These are phyloP conservation scores for Hordeum vulgare DNA, from an alignment of 176 grass and related monocot species.

Conservation along the genomic window DNA sequence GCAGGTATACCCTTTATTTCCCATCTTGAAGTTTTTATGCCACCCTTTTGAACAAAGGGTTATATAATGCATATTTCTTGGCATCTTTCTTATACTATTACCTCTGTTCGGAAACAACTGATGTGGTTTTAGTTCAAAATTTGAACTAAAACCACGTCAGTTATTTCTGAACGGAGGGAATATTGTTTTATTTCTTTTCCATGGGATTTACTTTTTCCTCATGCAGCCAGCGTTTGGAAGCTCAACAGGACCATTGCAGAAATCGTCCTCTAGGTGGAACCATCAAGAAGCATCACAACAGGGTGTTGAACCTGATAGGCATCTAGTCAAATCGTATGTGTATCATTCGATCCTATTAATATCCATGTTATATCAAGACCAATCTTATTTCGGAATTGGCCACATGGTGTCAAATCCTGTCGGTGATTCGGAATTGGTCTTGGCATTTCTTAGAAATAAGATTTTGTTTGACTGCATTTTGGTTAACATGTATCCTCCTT, in stretches of 20 bases:
- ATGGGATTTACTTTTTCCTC: background rate
- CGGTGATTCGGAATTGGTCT: background rate
- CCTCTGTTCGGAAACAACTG: no score
- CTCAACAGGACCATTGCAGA: slow-evolving; percentile 25
- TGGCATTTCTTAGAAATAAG: slow-evolving; percentile 4
- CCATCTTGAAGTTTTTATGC: background rate
- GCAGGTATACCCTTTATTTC: slow-evolving; percentile 45
- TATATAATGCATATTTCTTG: background rate
- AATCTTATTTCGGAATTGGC: no score
- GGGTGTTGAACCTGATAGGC: slow-evolving; percentile 20
- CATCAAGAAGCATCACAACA: slow-evolving; percentile 16
- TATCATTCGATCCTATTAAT: background rate
- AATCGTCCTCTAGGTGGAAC: background rate
- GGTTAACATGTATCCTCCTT: background rate
- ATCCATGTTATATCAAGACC: background rate
- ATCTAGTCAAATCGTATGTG: slow-evolving; percentile 44
- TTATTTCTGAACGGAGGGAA: no score
- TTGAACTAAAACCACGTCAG: no score
- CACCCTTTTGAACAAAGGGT: background rate
- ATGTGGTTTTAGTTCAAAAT: no score
- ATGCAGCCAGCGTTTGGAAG: slow-evolving; percentile 21
- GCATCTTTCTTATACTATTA: background rate
- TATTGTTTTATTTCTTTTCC: slow-evolving; percentile 1
- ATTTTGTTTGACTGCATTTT: background rate
- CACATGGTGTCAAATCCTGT: no score